A percentile compares a stretch with the other conserved stretches of the same genome.
phyloP scores from a whole-genome alignment of 208 protist species.

The Spongospora subterranea region DNA sequence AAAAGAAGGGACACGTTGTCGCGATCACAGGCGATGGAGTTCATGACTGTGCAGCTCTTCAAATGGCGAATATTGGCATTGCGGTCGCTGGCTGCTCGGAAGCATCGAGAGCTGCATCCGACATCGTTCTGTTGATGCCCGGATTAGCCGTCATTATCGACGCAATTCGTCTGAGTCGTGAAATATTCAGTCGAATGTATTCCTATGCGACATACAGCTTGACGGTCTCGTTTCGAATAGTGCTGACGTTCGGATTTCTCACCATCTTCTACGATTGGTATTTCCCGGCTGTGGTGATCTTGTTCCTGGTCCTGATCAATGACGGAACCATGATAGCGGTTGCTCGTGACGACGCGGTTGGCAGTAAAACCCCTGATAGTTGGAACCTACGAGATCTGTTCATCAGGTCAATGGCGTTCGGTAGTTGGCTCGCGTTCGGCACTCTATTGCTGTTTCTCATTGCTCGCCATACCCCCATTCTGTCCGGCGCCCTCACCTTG shows the following conservation, averaged over 20 bases:
- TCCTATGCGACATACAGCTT: neutral
- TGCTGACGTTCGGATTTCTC: slow-evolving; percentile 17
- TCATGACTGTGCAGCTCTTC: neutral
- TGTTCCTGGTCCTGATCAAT: neutral
- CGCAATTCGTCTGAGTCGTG: neutral
- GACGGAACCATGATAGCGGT: neutral
- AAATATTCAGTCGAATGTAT: neutral
- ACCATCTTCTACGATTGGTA: slow-evolving; percentile 31
- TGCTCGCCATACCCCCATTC: neutral
- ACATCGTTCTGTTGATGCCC: neutral
- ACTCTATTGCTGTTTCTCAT: neutral
- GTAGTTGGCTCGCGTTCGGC: neutral
- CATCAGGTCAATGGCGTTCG: neutral
- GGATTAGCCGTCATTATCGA: neutral
- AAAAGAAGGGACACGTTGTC: neutral
- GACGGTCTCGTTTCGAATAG: neutral
- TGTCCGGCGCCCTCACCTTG: neutral
- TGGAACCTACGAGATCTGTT: neutral
- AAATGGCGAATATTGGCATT: neutral
- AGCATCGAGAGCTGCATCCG: neutral
- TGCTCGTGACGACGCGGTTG: neutral
- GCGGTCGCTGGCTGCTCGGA: neutral
- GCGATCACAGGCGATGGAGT: neutral
- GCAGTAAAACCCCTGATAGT: neutral
- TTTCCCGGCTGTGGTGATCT: neutral